Conservation (phyloP, 1,284 basidiomycete species). For the Cutaneotrichosporon daszewskae region DNA sequence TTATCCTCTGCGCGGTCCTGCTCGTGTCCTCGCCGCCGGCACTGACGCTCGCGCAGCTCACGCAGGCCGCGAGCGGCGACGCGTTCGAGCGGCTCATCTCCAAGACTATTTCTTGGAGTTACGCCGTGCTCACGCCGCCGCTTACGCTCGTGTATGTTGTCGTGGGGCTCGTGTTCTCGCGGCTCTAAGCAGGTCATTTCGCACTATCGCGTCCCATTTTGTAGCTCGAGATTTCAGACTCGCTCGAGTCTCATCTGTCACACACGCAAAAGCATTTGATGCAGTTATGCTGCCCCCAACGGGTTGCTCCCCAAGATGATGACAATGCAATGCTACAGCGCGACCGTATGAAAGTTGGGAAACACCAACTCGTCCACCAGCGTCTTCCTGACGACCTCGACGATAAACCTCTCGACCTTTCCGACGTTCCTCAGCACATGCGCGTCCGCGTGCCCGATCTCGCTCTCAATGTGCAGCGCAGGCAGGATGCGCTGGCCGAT, state of each 20-base stretch:
- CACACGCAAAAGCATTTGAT: too few species aligned
- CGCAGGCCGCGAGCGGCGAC: slow-evolving; percentile 77
- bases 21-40: slow-evolving; percentile 56
- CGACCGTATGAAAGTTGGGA: slow-evolving; percentile 83
- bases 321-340: too few species aligned
- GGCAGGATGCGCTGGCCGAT: slow-evolving; percentile 82
- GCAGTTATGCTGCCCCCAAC: too few species aligned
- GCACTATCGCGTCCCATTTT: too few species aligned
- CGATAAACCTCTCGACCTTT: slow-evolving; percentile 90
- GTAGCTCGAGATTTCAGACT: too few species aligned
- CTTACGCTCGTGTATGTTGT: slow-evolving; percentile 71
- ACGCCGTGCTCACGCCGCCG: slow-evolving; percentile 67
- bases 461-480: slow-evolving; percentile 87
- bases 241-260: too few species aligned
- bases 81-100: slow-evolving; percentile 82
- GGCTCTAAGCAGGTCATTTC: slow-evolving; percentile 22
- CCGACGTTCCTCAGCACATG: slow-evolving; percentile 96
- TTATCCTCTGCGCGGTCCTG: slow-evolving; percentile 60
- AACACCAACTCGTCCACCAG: slow-evolving; percentile 90
- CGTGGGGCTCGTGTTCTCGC: slow-evolving; percentile 55
- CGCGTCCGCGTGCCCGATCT: slow-evolving; percentile 92
- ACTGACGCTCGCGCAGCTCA: slow-evolving; percentile 59
- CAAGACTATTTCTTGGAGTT: slow-evolving; percentile 50
- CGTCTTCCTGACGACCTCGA: slow-evolving; percentile 89
- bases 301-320: too few species aligned